Evolutionary conservation across 192 early-diverging fungal species (phyloP).

Genomic region (Martensiomyces pterosporus): DNA sequence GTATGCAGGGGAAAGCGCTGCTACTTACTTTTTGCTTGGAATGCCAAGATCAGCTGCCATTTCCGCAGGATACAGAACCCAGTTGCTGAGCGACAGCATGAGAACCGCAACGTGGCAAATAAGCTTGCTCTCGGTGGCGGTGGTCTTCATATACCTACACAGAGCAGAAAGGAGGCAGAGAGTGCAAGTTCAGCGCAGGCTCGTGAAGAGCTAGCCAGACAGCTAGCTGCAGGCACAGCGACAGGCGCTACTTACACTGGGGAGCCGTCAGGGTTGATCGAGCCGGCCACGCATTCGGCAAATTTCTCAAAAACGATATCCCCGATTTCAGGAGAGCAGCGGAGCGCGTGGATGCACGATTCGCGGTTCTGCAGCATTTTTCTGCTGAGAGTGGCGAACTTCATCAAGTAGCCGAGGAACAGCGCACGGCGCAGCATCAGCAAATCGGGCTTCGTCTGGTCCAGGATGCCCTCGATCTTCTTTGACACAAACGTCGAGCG

Average conservation of each 20-base stretch:
- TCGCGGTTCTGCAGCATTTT: conserved; percentile 51
- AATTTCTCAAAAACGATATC: conserved; percentile 59
- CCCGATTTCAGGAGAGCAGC: conserved; percentile 53
- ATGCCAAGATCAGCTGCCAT: conserved; percentile 65
- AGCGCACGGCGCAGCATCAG: conserved; percentile 54
- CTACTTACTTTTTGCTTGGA: conserved; percentile 17
- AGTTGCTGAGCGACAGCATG: conserved; percentile 69
- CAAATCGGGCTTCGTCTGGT: conserved; percentile 26
- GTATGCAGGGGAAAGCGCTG: too few relatives aligned
- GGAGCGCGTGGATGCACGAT: conserved; percentile 36
- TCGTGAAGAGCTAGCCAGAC: too few relatives aligned
- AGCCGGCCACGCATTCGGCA: conserved; percentile 56
- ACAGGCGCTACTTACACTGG: too few relatives aligned
- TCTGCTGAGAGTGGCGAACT: conserved; percentile 54
- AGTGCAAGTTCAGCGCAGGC: too few relatives aligned
- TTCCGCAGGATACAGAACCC: conserved; percentile 56
- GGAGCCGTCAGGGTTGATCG: conserved; percentile 41
- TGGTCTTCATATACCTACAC: conserved; percentile 53
- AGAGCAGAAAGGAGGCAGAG: too few relatives aligned
- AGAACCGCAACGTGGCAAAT: conserved; percentile 72
- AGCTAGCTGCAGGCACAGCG: too few relatives aligned
- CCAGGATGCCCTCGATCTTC: conserved; percentile 32
- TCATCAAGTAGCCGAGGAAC: conserved; percentile 77
- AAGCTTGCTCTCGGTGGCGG: conserved; percentile 68
- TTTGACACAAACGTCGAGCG: conserved; percentile 32